Evolutionary conservation across 2,329 filamentous ascomycete species (phyloP).

Genomic region (Cercospora sp.): DNA sequence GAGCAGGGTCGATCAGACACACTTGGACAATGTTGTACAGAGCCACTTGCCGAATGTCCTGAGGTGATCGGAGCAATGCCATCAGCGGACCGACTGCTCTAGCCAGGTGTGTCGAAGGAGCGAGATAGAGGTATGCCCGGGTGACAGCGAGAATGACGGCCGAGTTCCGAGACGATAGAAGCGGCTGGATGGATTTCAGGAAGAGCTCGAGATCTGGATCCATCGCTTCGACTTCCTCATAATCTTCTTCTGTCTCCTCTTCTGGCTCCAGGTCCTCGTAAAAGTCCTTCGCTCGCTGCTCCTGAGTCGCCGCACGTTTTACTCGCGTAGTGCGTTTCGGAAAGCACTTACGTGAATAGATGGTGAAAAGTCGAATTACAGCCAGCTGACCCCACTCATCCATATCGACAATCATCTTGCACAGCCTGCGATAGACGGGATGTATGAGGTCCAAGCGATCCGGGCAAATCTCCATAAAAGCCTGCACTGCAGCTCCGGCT

Average conservation of each 20-base stretch:
- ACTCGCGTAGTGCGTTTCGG: constrained; percentile 65
- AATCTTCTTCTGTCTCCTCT: constrained; percentile 49
- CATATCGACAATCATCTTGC: constrained; percentile 95
- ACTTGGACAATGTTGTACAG: constrained; percentile 96
- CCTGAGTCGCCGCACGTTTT: constrained; percentile 50
- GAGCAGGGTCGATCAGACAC: constrained; percentile 69
- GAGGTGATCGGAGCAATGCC: constrained; percentile 77
- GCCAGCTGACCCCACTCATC: constrained; percentile 97
- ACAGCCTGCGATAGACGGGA: constrained; percentile 78
- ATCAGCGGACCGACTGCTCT: constrained; percentile 79
- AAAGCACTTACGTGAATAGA: constrained; percentile 86
- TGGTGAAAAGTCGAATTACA: constrained; percentile 75
- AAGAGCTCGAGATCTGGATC: constrained; percentile 83
- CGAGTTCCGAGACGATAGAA: constrained; percentile 89
- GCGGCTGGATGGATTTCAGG: constrained; percentile 74
- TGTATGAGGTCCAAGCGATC: constrained; percentile 86
- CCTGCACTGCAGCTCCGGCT: constrained; percentile 86
- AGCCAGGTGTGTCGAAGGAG: constrained; percentile 73
- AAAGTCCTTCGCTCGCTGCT: constrained; percentile 60
- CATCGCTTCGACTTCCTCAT: constrained; percentile 61
- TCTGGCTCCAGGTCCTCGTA: constrained; percentile 67
- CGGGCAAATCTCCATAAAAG: constrained; percentile 87
- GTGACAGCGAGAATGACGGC: constrained; percentile 87
- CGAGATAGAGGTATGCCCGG: constrained; percentile 80
- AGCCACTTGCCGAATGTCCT: constrained; percentile 85